phyloP scores from a whole-genome alignment of 768 basidiomycete species.

The Hebeloma cylindrosporum region DNA sequence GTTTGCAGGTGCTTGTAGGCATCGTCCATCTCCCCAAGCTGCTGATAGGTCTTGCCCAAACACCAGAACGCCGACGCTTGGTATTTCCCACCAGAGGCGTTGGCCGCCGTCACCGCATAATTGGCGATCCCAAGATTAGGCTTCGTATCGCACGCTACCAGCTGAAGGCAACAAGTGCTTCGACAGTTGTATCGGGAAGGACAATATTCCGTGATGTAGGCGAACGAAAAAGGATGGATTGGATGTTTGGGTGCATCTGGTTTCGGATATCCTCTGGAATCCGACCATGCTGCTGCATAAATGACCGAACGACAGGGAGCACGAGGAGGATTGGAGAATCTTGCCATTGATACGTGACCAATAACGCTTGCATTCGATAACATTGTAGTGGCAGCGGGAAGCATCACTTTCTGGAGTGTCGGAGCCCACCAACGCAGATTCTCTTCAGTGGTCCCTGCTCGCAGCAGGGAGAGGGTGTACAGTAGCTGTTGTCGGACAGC shows the following conservation, averaged over 20 bases:
- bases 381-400: not conserved
- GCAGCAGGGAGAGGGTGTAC: too few species aligned
- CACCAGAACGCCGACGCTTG: conserved; percentile 4
- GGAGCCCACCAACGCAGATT: conserved; percentile 4
- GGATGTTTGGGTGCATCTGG: conserved; percentile 11
- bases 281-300: conserved; percentile 5
- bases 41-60: conserved; percentile 6
- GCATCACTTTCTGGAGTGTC: not conserved
- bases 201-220: not conserved
- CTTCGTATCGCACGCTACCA: conserved; percentile 15
- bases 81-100: conserved; percentile 2
- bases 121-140: conserved; percentile 3
- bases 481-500: too few species aligned
- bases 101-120: not conserved
- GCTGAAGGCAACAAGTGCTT: conserved; percentile 9
- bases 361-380: not conserved
- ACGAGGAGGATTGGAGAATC: conserved; percentile 7
- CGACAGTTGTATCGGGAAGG: not conserved
- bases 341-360: too few species aligned
- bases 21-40: conserved; percentile 1
- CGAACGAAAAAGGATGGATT: conserved; percentile 9
- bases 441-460: conserved; percentile 1
- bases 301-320: conserved; percentile 14
- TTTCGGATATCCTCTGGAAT: not conserved
- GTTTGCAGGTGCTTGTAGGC: conserved; percentile 2